Evolutionary conservation across 768 basidiomycete species (phyloP), one percentile per base, ranked within the genome.

Genomic region (Aureoboletus auriporus): DNA sequence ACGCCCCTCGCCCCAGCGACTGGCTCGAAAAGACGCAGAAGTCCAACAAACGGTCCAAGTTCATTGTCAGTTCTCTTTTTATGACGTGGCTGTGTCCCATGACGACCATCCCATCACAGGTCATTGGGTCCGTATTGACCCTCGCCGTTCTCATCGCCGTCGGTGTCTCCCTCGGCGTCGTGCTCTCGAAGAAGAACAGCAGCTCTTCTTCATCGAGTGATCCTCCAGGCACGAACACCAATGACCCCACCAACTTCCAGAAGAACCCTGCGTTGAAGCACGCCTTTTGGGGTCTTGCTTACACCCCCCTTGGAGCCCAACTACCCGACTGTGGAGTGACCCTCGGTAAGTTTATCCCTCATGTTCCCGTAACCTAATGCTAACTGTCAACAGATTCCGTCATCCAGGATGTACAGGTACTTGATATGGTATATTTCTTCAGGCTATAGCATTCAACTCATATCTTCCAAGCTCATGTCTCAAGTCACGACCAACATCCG

Each of bases 211-310:
- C 62, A 6, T 41, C 51, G 9, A 53, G 42, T 13, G 57, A 29
- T 0, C 64, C 61, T 12, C 0, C 20, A 16, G 65, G 65, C 13
- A 71, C 72, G 3, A 66, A 78, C 58, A 70, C 78, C 8, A 80
- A 75, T 56, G 88, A 94, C 65, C 90, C 93, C 4, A 90, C 83
- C 66, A 75, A 75, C 14, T 96, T 94, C 67, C 65, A 68, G 16
- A 86, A 84, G 69, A 78, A 94, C 64, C 44, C 78, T 3, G 75
- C 75, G 28, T 69, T 95, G 42, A 75, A 83, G 52, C 80, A 87
- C 54, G 75, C 81, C 1, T 89, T 96, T 69, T 95, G 84, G 63
- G 93, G 88, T 5, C 61, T 95, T 20, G 93, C 93, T 0, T 95
- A 95, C 66, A 92, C 90, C 1, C 92, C 93, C 8, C 69, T 71